Base-by-base conservation (phyloP, 495 filamentous ascomycete species). In the Neurospora africana region DNA sequence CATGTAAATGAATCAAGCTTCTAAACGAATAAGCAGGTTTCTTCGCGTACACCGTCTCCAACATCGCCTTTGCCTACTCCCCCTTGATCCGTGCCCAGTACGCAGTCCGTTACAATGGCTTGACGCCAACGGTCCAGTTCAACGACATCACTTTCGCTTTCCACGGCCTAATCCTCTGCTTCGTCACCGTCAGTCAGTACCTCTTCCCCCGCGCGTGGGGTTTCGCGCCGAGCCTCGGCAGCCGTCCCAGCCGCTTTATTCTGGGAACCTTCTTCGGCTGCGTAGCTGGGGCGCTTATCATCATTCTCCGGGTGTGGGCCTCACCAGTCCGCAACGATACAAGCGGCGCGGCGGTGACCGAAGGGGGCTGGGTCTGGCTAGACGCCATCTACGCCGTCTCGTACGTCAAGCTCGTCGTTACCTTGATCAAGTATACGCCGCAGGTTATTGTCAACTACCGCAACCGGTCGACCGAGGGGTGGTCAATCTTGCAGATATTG, bases 391-490 rank as follows among this genome's bases (percentile, higher is more conserved):
- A 98, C 81, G 85, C 88, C 17, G 81, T 95, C 30, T 91, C 91
- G 21, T 97, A 93, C 76, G 86, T 95, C 79, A 99, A 99, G 80
- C 84, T 99, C n/a, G 75, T 94, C 30, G 87, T 97, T 61, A 97
- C 93, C 1, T 77, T 97, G 5, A 84, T 97, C 75, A 99, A 99
- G 79, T 99, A 98, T 81, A 87, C 91, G 43, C 96, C 95, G 15
- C 95, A 99, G 82, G 90, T 90, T 13, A 84, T 88, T 74, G 84
- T 91, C 73, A 98, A 98, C 82, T 94, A 91, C 76, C 86, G 88
- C 77, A 91, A 93, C 68, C 85, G 90, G 73, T 94, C 92, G 41
- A 99, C 95, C 2, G 81, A 84, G 37, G 95, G 96, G 41, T 98
- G 94, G 94, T 90, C 87, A 71, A 98, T 98, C 72, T 76, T 81